These are phyloP conservation scores for Metschnikowia colocasiae DNA, from an alignment of 805 yeast genomes.

Conservation along the genomic window DNA sequence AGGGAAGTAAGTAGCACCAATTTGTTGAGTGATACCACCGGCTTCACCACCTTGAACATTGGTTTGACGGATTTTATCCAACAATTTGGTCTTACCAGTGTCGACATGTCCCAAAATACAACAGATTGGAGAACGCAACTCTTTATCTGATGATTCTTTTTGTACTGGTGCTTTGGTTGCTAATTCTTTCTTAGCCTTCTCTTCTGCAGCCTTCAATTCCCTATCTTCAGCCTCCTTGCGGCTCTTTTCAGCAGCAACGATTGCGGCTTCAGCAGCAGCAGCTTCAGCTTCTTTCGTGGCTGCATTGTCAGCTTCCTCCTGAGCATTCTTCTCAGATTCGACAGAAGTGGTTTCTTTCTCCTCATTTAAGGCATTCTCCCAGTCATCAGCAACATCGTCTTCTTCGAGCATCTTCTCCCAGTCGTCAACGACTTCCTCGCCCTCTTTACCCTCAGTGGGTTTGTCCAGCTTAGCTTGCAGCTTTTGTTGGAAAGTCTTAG, in stretches of 20 bases:
- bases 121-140: conserved; percentile 97
- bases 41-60: conserved; percentile 99
- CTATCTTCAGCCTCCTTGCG: conserved; percentile 14
- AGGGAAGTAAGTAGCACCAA: conserved; percentile 99
- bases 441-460: conserved; percentile 21
- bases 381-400: conserved; percentile 54
- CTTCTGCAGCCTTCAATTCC: conserved; percentile 23
- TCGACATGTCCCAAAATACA: conserved; percentile 99
- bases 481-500: conserved; percentile 36
- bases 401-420: conserved; percentile 32
- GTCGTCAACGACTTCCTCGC: conserved; percentile 23
- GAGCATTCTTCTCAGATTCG: conserved; percentile 19
- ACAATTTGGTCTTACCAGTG: conserved; percentile 96
- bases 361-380: conserved; percentile 28
- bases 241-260: conserved; percentile 14
- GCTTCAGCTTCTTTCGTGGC: conserved; percentile 6
- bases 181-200: conserved; percentile 25
- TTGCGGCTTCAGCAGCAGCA: conserved; percentile 14
- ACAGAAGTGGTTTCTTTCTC: conserved; percentile 13
- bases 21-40: conserved; percentile 99
- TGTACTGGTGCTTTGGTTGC: conserved; percentile 16
- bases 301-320: conserved; percentile 18
- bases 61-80: conserved; percentile 97
- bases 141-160: conserved; percentile 31
- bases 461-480: conserved; percentile 5